These are phyloP conservation scores for Ailanthus altissimus DNA, from an alignment of 345 rosid genomes.

Conservation along the genomic window DNA sequence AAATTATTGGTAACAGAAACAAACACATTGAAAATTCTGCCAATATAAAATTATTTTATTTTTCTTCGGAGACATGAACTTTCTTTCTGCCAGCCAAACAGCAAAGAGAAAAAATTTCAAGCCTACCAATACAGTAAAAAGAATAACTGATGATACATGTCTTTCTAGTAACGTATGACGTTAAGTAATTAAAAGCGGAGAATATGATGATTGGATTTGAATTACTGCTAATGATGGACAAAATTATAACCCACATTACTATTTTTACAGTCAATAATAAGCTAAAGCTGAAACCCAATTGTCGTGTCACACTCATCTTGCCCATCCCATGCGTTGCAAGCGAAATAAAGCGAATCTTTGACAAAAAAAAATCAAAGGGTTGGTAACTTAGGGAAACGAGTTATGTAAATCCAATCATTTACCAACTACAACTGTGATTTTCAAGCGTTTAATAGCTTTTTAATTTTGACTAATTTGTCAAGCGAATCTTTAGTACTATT, in stretches of 20 bases:
- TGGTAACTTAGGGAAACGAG: slow-evolving; percentile 25
- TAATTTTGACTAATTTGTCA: slow-evolving; percentile 29
- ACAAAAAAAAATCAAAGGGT: slow-evolving; percentile 26
- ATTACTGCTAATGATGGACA: slow-evolving; percentile 20
- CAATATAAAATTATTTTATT: background rate
- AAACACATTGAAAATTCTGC: slow-evolving; percentile 6
- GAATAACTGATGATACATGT: slow-evolving; percentile 7
- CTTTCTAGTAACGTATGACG: slow-evolving; percentile 2
- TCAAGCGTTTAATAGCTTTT: slow-evolving; percentile 9
- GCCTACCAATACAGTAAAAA: slow-evolving; percentile 18
- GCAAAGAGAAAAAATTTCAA: slow-evolving; percentile 22
- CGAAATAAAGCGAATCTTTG: slow-evolving; percentile 65
- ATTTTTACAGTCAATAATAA: slow-evolving; percentile 18
- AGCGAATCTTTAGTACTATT: background rate
- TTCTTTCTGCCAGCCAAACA: slow-evolving; percentile 23
- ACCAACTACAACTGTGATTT: slow-evolving; percentile 39
- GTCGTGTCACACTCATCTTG: slow-evolving; percentile 48
- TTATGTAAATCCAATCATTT: slow-evolving; percentile 28
- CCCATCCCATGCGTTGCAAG: slow-evolving; percentile 47
- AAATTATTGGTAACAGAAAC: slow-evolving; percentile 27
- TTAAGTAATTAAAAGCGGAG: background rate
- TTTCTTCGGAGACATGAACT: too few relatives aligned
- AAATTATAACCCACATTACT: background rate
- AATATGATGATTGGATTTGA: slow-evolving; percentile 30
- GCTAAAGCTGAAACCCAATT: slow-evolving; percentile 31